Evolutionary conservation across 805 yeast species (phyloP).

Genomic region (Lipomyces chichibuensis): DNA sequence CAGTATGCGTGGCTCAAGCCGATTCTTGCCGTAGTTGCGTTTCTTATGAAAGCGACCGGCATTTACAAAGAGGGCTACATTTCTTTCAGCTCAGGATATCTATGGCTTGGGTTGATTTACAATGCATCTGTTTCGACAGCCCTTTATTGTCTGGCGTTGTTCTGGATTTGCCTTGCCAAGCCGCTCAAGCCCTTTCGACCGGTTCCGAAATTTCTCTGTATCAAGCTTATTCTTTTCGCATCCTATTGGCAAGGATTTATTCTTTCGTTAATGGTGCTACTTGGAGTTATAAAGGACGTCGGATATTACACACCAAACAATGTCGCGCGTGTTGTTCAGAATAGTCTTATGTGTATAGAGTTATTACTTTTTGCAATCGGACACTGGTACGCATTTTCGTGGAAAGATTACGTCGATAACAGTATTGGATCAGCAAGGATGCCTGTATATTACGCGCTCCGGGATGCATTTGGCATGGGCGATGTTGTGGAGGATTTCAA

Average conservation of each 20-base stretch:
- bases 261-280: constrained; percentile 49
- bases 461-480: constrained; percentile 74
- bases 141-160: constrained; percentile 79
- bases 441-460: constrained; percentile 61
- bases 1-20: constrained; percentile 98
- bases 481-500: constrained; percentile 81
- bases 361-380: constrained; percentile 82
- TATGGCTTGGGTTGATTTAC: constrained; percentile 71
- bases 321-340: constrained; percentile 67
- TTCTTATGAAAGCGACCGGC: constrained; percentile 53
- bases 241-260: constrained; percentile 94
- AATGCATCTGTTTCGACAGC: constrained; percentile 81
- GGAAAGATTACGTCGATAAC: constrained; percentile 65
- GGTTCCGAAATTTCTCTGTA: constrained; percentile 83
- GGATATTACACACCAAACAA: constrained; percentile 44
- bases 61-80: constrained; percentile 57
- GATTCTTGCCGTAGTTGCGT: constrained; percentile 61
- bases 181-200: constrained; percentile 83
- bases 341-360: constrained; percentile 78
- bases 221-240: constrained; percentile 90
- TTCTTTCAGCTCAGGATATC: constrained; percentile 54
- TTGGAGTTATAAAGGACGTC: constrained; percentile 43
- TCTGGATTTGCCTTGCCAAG: constrained; percentile 85
- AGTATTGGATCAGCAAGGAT: constrained; percentile 74
- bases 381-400: constrained; percentile 86